Evolutionary conservation across 1,139 yeast genomes (phyloP).

Genomic region (Hanseniaspora sp.): DNA sequence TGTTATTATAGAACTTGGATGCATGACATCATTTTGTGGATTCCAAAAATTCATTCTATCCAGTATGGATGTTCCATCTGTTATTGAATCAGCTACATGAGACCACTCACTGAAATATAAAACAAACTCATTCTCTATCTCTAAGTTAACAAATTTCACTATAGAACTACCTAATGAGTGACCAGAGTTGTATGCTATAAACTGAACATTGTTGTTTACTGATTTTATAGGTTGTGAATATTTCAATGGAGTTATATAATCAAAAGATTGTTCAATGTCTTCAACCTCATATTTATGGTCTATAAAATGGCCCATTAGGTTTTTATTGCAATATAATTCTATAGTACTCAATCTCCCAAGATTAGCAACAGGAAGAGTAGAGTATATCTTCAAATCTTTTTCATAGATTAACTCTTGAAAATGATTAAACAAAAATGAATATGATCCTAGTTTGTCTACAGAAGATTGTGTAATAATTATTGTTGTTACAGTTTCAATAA

Average conservation of each 20-base stretch:
- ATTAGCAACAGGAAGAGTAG: constrained; percentile 80
- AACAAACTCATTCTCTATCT: constrained; percentile 6
- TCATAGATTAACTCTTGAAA: constrained; percentile 32
- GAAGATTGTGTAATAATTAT: constrained; percentile 80
- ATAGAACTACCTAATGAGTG: constrained; percentile 75
- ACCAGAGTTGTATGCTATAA: constrained; percentile 86
- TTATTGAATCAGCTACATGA: constrained; percentile 21
- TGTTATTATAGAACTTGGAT: constrained; percentile 77
- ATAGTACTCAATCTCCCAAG: constrained; percentile 77
- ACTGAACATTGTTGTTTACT: constrained; percentile 48
- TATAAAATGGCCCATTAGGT: constrained; percentile 63
- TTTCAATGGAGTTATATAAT: constrained; percentile 55
- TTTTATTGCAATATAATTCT: constrained; percentile 63
- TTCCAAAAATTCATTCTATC: constrained; percentile 61
- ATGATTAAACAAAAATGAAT: constrained; percentile 52
- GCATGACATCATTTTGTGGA: constrained; percentile 83
- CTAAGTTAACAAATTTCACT: constrained; percentile 31
- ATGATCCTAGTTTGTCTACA: constrained; percentile 71
- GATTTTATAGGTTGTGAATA: constrained; percentile 62
- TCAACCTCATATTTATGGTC: constrained; percentile 52
- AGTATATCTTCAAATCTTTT: constrained; percentile 55
- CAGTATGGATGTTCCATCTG: constrained; percentile 66
- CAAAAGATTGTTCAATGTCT: constrained; percentile 74
- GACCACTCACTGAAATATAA: constrained; percentile 15
- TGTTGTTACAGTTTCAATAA: constrained; percentile 46